These are phyloP conservation scores for Diaporthe capsici DNA, from an alignment of 2,329 filamentous ascomycete genomes.

Conservation along the genomic window DNA sequence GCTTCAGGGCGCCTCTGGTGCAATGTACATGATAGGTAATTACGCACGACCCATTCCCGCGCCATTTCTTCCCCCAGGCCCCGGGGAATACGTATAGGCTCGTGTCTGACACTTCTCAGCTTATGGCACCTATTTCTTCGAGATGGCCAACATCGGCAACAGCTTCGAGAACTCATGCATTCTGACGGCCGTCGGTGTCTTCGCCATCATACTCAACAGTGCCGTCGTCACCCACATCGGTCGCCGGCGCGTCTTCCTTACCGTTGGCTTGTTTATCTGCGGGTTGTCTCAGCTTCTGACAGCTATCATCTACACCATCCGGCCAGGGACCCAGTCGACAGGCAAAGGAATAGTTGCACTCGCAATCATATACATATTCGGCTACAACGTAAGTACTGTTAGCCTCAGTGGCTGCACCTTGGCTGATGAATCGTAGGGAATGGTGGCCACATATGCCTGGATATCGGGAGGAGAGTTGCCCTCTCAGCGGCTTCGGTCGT, in stretches of 20 bases:
- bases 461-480: slow-evolving; percentile 70
- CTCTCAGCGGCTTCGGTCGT: slow-evolving; percentile 67
- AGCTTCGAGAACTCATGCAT: slow-evolving; percentile 71
- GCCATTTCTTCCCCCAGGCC: no score
- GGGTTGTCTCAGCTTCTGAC: slow-evolving; percentile 68
- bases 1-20: slow-evolving; percentile 66
- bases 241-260: slow-evolving; percentile 67
- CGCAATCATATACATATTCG: slow-evolving; percentile 66
- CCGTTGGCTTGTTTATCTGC: slow-evolving; percentile 64
- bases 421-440: slow-evolving; percentile 48
- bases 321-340: slow-evolving; percentile 53
- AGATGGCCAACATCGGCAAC: slow-evolving; percentile 68
- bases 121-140: slow-evolving; percentile 72
- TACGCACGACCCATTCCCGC: slow-evolving; percentile 38
- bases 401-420: fast-evolving
- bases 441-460: slow-evolving; percentile 70
- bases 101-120: slow-evolving; percentile 51
- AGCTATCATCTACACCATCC: slow-evolving; percentile 64
- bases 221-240: slow-evolving; percentile 67
- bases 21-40: slow-evolving; percentile 57
- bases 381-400: slow-evolving; percentile 58
- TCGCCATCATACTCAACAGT: slow-evolving; percentile 68
- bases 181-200: slow-evolving; percentile 65
- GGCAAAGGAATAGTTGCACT: slow-evolving; percentile 66
- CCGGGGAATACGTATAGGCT: fast-evolving